Percentiles rank a stretch among this genome's conserved stretches.
Evolutionary conservation across 495 filamentous ascomycete genomes (phyloP).

Genomic region (Talaromyces liani): DNA sequence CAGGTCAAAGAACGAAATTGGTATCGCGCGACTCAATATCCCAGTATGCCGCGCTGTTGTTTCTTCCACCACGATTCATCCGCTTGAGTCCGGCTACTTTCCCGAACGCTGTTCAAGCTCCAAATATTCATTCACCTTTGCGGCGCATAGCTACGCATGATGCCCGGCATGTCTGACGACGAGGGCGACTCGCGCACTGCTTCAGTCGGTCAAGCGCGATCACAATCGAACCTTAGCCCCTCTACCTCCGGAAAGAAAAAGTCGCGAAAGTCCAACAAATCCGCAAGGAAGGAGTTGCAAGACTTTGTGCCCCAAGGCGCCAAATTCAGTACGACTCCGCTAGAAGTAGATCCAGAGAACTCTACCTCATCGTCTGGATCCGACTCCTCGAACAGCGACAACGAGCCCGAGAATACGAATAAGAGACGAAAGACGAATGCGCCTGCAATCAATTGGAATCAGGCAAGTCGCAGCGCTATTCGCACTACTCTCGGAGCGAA

Average conservation of each 20-base stretch:
- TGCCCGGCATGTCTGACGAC: constrained; percentile 27
- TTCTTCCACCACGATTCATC: neutral
- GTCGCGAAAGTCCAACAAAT: constrained; percentile 20
- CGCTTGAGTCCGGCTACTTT: neutral
- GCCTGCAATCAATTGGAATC: constrained; percentile 35
- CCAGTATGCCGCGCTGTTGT: neutral
- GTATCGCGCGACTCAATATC: neutral
- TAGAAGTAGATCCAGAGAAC: constrained; percentile 28
- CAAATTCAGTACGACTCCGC: constrained; percentile 23
- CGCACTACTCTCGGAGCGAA: constrained; percentile 26
- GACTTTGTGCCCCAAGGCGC: constrained; percentile 36
- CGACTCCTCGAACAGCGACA: constrained; percentile 10
- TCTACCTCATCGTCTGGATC: constrained; percentile 26
- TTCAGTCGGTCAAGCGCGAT: constrained; percentile 25
- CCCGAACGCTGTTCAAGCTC: neutral
- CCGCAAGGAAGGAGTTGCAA: constrained; percentile 17
- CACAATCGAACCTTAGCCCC: neutral
- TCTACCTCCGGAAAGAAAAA: constrained; percentile 17
- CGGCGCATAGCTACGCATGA: constrained; percentile 8
- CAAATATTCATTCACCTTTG: neutral
- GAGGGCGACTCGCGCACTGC: constrained; percentile 39
- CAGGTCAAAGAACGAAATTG: neutral
- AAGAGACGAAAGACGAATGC: constrained; percentile 17
- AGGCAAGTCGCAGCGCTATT: constrained; percentile 26
- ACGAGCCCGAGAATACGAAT: neutral